Conservation (phyloP, 176 grass and related monocot genomes). For the Saccharum spontaneum region DNA sequence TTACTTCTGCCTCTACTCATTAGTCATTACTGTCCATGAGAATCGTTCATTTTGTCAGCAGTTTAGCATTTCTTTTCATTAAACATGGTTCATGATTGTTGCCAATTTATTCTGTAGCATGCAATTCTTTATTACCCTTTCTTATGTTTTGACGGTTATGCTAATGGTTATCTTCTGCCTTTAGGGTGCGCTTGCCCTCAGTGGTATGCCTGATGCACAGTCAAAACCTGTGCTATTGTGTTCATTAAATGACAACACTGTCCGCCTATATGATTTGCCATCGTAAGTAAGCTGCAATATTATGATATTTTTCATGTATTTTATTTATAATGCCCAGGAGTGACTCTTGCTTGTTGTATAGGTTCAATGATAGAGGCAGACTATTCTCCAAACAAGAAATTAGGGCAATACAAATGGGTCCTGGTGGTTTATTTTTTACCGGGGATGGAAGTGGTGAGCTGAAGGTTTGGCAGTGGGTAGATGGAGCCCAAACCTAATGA, state of each 20-base stretch:
- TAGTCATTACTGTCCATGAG: not conserved
- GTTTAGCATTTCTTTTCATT: not conserved
- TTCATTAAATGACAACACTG: slow-evolving; percentile 84
- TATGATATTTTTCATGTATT: slow-evolving; percentile 26
- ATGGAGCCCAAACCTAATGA: slow-evolving; percentile 48
- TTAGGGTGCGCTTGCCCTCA: slow-evolving; percentile 81
- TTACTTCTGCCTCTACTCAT: not conserved
- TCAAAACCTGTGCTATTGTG: slow-evolving; percentile 86
- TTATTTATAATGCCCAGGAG: slow-evolving; percentile 20
- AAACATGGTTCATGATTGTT: not conserved
- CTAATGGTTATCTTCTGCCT: slow-evolving; percentile 29
- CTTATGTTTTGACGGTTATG: slow-evolving; percentile 5
- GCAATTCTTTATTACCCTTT: not conserved
- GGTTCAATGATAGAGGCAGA: slow-evolving; percentile 86
- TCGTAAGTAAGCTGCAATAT: slow-evolving; percentile 63
- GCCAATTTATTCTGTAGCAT: not conserved
- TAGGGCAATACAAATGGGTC: slow-evolving; percentile 69
- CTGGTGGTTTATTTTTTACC: slow-evolving; percentile 92
- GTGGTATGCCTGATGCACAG: slow-evolving; percentile 82
- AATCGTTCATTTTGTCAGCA: not conserved
- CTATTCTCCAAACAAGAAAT: slow-evolving; percentile 87
- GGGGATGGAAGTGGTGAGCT: slow-evolving; percentile 94
- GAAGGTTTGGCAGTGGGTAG: slow-evolving; percentile 88
- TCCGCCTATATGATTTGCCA: slow-evolving; percentile 81
- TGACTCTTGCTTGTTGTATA: slow-evolving; percentile 39